Evolutionary conservation across 768 basidiomycete species (phyloP).

Genomic region (Mycena galericulata): DNA sequence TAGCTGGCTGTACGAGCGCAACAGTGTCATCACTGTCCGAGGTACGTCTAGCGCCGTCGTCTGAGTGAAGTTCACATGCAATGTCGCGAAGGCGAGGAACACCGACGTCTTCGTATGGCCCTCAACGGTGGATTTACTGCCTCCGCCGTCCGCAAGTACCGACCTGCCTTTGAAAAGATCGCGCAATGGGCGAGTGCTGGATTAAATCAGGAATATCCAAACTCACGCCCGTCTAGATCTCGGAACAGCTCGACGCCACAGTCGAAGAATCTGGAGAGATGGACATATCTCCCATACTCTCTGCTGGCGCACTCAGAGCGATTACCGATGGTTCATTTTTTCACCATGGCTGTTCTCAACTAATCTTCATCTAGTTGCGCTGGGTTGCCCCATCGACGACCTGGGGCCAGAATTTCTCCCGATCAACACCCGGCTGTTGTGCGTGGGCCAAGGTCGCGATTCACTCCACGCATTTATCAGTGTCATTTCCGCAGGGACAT

Average conservation of each 20-base stretch:
- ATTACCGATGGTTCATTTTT: slow-evolving; percentile 17
- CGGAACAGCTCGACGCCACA: too few species aligned
- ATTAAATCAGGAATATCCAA: too few species aligned
- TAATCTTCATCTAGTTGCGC: slow-evolving; percentile 15
- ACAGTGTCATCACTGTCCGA: neutral
- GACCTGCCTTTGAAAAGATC: neutral
- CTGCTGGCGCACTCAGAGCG: slow-evolving; percentile 20
- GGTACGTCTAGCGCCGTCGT: neutral
- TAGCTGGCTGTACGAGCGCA: neutral
- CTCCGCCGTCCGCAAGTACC: slow-evolving; percentile 5
- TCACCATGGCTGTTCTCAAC: neutral
- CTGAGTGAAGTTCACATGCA: too few species aligned
- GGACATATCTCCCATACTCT: too few species aligned
- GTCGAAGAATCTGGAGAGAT: too few species aligned
- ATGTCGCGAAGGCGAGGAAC: neutral
- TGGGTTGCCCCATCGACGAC: slow-evolving; percentile 18
- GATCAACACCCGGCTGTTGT: slow-evolving; percentile 20
- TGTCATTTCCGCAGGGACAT: slow-evolving; percentile 8
- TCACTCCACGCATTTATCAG: neutral
- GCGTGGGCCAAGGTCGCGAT: neutral
- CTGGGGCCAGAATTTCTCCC: slow-evolving; percentile 1
- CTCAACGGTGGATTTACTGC: slow-evolving; percentile 9
- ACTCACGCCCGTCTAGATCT: too few species aligned
- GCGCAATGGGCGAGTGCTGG: too few species aligned
- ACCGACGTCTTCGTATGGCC: slow-evolving; percentile 6